A percentile compares a stretch with the other conserved stretches of the same genome.
Evolutionary conservation across 805 yeast genomes (phyloP).

Genomic region (Lipomyces sp.): DNA sequence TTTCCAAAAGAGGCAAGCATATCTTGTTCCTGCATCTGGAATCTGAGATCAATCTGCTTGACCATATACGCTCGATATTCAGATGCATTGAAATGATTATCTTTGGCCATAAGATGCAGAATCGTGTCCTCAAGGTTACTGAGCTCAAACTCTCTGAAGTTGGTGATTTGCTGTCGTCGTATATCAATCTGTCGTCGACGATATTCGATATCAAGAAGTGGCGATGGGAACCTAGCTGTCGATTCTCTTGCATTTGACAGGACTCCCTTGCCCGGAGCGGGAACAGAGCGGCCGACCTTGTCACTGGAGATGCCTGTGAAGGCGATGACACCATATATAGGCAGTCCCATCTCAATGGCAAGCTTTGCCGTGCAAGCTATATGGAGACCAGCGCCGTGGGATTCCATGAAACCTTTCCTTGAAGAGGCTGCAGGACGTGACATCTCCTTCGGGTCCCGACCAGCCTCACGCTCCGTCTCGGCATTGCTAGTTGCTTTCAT

Average conservation of each 20-base stretch:
- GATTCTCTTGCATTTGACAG: constrained; percentile 96
- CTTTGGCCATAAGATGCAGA: constrained; percentile 53
- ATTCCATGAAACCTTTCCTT: constrained; percentile 97
- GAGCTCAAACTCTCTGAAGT: constrained; percentile 83
- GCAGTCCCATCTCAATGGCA: constrained; percentile 97
- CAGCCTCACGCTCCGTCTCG: constrained; percentile 81
- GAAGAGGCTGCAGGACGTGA: constrained; percentile 96
- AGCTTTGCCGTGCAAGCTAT: constrained; percentile 91
- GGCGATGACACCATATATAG: constrained; percentile 92
- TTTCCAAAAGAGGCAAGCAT: constrained; percentile 95
- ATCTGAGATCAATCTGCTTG: constrained; percentile 83
- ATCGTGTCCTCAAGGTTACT: constrained; percentile 72
- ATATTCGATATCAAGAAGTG: constrained; percentile 84
- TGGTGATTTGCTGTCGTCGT: constrained; percentile 74
- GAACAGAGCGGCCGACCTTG: constrained; percentile 97
- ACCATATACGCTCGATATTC: constrained; percentile 76
- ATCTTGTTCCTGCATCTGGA: constrained; percentile 77
- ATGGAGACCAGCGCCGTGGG: constrained; percentile 98
- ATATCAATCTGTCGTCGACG: constrained; percentile 85
- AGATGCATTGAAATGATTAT: constrained; percentile 53
- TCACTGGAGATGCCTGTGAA: constrained; percentile 95
- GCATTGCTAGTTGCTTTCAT: constrained; percentile 98
- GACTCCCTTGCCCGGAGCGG: constrained; percentile 99
- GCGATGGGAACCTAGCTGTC: constrained; percentile 72
- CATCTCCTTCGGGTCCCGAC: constrained; percentile 97